These are phyloP conservation scores for Tillandsia fasciculata DNA, from an alignment of 176 grass and related monocot genomes.

Conservation along the genomic window DNA sequence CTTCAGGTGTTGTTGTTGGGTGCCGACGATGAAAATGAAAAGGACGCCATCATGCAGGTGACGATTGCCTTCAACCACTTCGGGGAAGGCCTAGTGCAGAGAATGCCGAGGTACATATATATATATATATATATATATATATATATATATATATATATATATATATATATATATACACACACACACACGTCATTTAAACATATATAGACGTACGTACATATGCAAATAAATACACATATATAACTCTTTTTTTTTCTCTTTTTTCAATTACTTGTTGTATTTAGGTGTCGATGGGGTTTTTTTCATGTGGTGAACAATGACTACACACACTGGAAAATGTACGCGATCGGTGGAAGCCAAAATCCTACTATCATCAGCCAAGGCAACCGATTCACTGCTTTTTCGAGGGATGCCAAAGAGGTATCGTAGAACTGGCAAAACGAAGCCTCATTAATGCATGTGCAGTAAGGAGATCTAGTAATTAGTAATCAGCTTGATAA, in stretches of 20 bases:
- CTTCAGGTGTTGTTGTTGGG: conserved; percentile 66
- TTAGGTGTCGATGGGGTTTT: conserved; percentile 55
- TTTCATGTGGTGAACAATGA: conserved; percentile 89
- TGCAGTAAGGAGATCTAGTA: too few species aligned
- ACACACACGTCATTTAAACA: not conserved
- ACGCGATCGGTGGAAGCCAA: conserved; percentile 65
- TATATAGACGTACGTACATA: too few species aligned
- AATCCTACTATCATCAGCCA: conserved; percentile 87
- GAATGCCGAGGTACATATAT: conserved; percentile 42
- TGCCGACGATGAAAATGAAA: conserved; percentile 34
- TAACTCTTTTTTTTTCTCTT: not conserved
- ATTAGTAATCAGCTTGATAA: not conserved
- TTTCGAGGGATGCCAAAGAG: conserved; percentile 35
- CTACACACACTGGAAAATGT: conserved; percentile 88
- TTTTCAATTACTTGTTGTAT: not conserved
- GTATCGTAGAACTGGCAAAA: not conserved
- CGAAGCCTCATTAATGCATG: too few species aligned
- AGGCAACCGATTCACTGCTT: conserved; percentile 62
- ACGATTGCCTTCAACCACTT: conserved; percentile 93
- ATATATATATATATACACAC: too few species aligned
- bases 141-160: too few species aligned
- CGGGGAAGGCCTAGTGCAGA: conserved; percentile 68
- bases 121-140: too few species aligned
- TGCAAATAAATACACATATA: too few species aligned
- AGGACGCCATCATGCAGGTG: conserved; percentile 57